Percentiles rank a stretch among this genome's conserved stretches.
Evolutionary conservation across 768 basidiomycete genomes (phyloP).

Genomic region (Panus rudis): DNA sequence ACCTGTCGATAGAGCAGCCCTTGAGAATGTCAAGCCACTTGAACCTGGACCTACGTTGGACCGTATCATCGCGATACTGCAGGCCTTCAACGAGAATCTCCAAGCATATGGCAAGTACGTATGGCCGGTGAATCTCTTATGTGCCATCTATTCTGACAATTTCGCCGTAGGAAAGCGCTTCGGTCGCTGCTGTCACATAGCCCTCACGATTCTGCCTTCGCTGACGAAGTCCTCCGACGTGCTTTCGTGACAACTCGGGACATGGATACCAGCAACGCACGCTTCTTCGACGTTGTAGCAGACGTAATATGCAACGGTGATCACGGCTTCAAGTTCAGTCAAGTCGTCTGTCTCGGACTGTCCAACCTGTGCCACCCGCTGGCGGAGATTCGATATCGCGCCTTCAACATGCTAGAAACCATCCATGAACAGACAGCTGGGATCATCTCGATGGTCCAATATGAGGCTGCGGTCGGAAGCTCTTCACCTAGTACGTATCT

Average conservation of each 20-base stretch:
- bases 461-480: conserved; percentile 70
- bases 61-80: conserved; percentile 62
- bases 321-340: conserved; percentile 66
- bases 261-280: conserved; percentile 46
- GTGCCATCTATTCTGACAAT: background rate
- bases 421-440: conserved; percentile 66
- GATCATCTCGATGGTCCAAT: conserved; percentile 58
- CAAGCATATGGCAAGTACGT: conserved; percentile 62
- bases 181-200: conserved; percentile 57
- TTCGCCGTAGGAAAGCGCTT: conserved; percentile 62
- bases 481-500: conserved; percentile 70
- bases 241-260: conserved; percentile 56
- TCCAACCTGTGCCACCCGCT: conserved; percentile 79
- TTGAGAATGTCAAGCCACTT: conserved; percentile 48
- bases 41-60: conserved; percentile 50
- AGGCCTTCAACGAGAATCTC: conserved; percentile 44
- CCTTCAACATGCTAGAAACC: conserved; percentile 71
- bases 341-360: conserved; percentile 69
- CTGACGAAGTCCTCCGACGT: conserved; percentile 60
- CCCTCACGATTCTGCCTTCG: conserved; percentile 45
- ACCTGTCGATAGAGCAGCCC: conserved; percentile 47
- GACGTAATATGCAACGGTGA: conserved; percentile 53
- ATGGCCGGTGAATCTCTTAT: background rate
- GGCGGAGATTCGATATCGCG: conserved; percentile 55
- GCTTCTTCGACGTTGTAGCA: conserved; percentile 74